These are phyloP conservation scores for Microbotryum saponariae DNA, from an alignment of 1,284 basidiomycete species.

Conservation along the genomic window DNA sequence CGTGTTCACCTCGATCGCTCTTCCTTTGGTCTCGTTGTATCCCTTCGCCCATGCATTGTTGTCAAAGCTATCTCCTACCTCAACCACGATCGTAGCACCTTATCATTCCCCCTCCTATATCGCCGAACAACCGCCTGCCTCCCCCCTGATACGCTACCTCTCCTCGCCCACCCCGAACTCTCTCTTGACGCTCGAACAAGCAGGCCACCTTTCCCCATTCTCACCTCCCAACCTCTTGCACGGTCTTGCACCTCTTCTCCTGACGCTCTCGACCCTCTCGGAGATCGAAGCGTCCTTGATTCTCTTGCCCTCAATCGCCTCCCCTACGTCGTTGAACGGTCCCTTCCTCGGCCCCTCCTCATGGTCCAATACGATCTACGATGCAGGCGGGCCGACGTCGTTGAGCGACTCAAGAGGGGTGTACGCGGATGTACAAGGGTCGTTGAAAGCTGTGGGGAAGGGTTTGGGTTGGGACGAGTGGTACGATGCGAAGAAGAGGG, in stretches of 20 bases:
- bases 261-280: constrained; percentile 15
- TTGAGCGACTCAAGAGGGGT: constrained; percentile 17
- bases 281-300: constrained; percentile 8
- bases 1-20: constrained; percentile 22
- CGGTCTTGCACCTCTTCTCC: constrained; percentile 23
- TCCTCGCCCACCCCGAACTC: not conserved
- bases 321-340: constrained; percentile 25
- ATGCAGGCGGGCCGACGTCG: constrained; percentile 19
- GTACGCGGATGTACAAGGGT: constrained; percentile 8
- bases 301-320: constrained; percentile 21
- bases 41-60: constrained; percentile 19
- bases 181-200: not conserved
- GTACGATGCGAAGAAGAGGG: constrained; percentile 12
- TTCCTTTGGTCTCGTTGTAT: constrained; percentile 16
- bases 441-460: constrained; percentile 6
- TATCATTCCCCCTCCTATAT: constrained; percentile 29
- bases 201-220: constrained; percentile 10
- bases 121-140: not conserved
- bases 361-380: constrained; percentile 10
- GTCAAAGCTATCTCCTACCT: constrained; percentile 5
- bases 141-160: not conserved
- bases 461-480: constrained; percentile 17
- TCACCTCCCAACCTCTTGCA: constrained; percentile 26
- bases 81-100: constrained; percentile 14
- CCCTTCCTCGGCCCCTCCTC: constrained; percentile 18